Conservation (phyloP, 2,329 filamentous ascomycete genomes). For the Colletotrichum karsti region DNA sequence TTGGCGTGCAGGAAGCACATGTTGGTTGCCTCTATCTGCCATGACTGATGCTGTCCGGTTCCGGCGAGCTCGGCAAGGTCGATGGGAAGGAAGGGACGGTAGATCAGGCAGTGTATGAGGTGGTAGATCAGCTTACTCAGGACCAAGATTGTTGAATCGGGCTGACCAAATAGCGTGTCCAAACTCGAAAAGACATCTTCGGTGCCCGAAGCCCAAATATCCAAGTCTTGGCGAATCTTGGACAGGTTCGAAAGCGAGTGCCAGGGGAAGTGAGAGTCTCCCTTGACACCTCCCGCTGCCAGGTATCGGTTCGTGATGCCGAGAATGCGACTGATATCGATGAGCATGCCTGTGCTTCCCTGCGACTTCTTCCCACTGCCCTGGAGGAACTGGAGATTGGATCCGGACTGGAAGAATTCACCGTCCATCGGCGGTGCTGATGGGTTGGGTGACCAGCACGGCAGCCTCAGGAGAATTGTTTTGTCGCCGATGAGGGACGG, state of each 20-base stretch:
- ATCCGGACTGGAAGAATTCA: slow-evolving; percentile 81
- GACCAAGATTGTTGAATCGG: slow-evolving; percentile 80
- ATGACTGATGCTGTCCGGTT: slow-evolving; percentile 85
- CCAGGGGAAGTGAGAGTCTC: slow-evolving; percentile 92
- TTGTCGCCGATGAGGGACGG: slow-evolving; percentile 84
- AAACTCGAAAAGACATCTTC: slow-evolving; percentile 82
- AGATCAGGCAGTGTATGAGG: slow-evolving; percentile 85
- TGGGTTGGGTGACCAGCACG: slow-evolving; percentile 74
- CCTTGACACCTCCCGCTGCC: slow-evolving; percentile 85
- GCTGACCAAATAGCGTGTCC: slow-evolving; percentile 78
- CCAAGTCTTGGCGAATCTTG: slow-evolving; percentile 85
- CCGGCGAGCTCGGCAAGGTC: slow-evolving; percentile 83
- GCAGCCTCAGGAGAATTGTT: slow-evolving; percentile 77
- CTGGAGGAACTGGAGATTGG: slow-evolving; percentile 79
- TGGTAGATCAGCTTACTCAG: slow-evolving; percentile 90
- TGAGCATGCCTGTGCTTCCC: slow-evolving; percentile 81
- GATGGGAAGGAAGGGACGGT: slow-evolving; percentile 86
- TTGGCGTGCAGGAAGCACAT: slow-evolving; percentile 88
- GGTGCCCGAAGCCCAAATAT: slow-evolving; percentile 85
- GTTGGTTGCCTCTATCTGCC: slow-evolving; percentile 92
- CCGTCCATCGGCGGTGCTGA: slow-evolving; percentile 73
- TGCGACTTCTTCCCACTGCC: slow-evolving; percentile 75
- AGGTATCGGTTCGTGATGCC: slow-evolving; percentile 87
- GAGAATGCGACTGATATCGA: slow-evolving; percentile 84
- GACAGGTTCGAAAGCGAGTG: slow-evolving; percentile 86